These are phyloP conservation scores for Cerioporus squamosus DNA, from an alignment of 1,284 basidiomycete species.

Conservation along the genomic window DNA sequence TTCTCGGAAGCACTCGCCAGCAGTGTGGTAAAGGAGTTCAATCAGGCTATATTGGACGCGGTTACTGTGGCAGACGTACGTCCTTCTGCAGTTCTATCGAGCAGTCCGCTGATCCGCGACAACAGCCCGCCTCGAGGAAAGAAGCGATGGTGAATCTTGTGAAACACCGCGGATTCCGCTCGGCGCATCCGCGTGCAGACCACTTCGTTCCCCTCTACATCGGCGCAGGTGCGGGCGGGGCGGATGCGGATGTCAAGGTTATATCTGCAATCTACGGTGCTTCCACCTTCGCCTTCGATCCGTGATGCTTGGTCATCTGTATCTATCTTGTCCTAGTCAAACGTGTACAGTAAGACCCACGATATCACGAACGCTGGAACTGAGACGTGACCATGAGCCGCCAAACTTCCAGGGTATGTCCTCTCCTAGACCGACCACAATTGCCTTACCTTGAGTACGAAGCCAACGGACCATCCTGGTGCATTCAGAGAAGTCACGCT, in stretches of 20 bases:
- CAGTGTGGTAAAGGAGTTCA: slow-evolving; percentile 56
- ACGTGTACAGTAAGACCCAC: too few species aligned
- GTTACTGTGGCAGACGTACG: slow-evolving; percentile 53
- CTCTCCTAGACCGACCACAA: too few species aligned
- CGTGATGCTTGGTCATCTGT: slow-evolving; percentile 33
- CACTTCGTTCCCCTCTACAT: slow-evolving; percentile 78
- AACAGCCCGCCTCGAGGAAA: slow-evolving; percentile 45
- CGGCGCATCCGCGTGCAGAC: slow-evolving; percentile 70
- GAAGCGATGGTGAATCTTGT: slow-evolving; percentile 52
- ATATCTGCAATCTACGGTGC: slow-evolving; percentile 59
- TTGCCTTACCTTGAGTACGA: too few species aligned
- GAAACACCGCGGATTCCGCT: slow-evolving; percentile 62
- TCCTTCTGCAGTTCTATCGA: slow-evolving; percentile 27
- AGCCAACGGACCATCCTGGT: too few species aligned
- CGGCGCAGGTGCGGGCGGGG: slow-evolving; percentile 72
- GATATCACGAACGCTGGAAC: too few species aligned
- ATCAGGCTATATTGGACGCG: slow-evolving; percentile 62
- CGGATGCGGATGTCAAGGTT: slow-evolving; percentile 48
- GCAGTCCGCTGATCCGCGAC: slow-evolving; percentile 9
- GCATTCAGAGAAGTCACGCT: too few species aligned
- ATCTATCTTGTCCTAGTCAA: too few species aligned
- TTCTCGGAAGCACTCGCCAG: slow-evolving; percentile 57
- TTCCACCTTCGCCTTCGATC: slow-evolving; percentile 66
- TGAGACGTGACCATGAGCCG: too few species aligned
- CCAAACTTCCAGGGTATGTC: too few species aligned